Evolutionary conservation across 441 rosid genomes (phyloP).

Genomic region (Caryocar brasiliense): DNA sequence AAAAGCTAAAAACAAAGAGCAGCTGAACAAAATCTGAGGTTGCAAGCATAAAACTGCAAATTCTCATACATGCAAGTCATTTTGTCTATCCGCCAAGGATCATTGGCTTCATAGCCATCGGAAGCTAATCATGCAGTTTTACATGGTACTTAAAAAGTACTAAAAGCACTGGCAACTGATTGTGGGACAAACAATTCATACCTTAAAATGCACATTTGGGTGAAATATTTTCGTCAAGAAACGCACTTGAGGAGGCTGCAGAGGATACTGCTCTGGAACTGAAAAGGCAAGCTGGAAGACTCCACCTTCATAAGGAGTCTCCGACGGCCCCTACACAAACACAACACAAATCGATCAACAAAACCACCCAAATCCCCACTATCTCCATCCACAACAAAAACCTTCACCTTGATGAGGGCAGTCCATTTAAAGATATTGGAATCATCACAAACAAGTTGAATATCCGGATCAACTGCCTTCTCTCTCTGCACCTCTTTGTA

Average conservation of each 20-base stretch:
- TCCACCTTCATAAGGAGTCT: slow-evolving; percentile 96
- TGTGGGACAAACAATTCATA: slow-evolving; percentile 14
- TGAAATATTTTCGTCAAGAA: slow-evolving; percentile 96
- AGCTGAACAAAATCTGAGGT: no score
- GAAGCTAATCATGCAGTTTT: no score
- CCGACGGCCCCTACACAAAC: slow-evolving; percentile 67
- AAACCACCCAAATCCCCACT: slow-evolving; percentile 1
- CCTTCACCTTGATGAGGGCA: slow-evolving; percentile 74
- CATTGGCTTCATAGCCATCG: no score
- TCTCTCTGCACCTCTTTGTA: slow-evolving; percentile 96
- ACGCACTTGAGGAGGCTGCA: slow-evolving; percentile 98
- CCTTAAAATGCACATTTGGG: slow-evolving; percentile 97
- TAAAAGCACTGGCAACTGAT: no score
- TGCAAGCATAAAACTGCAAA: no score
- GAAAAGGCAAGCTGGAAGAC: slow-evolving; percentile 90
- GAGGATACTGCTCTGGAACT: slow-evolving; percentile 92
- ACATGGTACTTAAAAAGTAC: no score
- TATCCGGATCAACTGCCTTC: slow-evolving; percentile 87
- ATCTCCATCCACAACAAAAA: background rate
- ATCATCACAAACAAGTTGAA: slow-evolving; percentile 83
- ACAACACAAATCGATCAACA: background rate
- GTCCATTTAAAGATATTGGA: slow-evolving; percentile 96
- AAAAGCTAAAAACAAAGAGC: no score
- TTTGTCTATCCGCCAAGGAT: no score
- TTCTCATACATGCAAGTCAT: no score